These are phyloP conservation scores for Gymnopus androsaceus DNA, from an alignment of 1,284 basidiomycete species.

Conservation along the genomic window DNA sequence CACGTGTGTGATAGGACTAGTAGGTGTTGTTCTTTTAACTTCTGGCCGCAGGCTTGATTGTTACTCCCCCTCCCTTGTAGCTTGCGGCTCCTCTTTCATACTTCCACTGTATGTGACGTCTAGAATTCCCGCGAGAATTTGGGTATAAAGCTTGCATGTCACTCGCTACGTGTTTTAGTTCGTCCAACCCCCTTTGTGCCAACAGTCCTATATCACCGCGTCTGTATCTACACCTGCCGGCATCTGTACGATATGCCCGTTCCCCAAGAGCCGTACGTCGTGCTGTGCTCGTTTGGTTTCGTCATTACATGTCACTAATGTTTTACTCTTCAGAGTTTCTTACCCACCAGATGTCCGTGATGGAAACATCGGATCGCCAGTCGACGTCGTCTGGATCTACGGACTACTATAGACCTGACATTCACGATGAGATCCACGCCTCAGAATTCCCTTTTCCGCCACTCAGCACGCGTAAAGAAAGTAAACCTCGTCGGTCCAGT, in stretches of 20 bases:
- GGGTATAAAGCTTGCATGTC: constrained; percentile 1
- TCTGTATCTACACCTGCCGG: too few species aligned
- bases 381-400: not conserved
- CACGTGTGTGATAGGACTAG: constrained; percentile 8
- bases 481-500: constrained; percentile 6
- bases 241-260: not conserved
- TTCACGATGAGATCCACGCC: not conserved
- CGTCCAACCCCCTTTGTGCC: too few species aligned
- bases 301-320: not conserved
- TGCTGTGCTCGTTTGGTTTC: not conserved
- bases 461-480: constrained; percentile 2
- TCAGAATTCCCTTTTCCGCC: constrained; percentile 2
- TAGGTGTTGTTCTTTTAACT: not conserved
- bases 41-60: not conserved
- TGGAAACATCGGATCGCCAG: not conserved
- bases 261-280: constrained; percentile 7
- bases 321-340: not conserved
- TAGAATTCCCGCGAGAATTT: not conserved
- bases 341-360: not conserved
- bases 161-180: not conserved
- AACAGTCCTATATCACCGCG: too few species aligned
- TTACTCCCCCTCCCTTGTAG: not conserved
- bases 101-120: not conserved
- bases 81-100: not conserved
- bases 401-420: not conserved